Evolutionary conservation across 148 eudicot genomes (phyloP).

Genomic region (Chenopodium berlandieri): DNA sequence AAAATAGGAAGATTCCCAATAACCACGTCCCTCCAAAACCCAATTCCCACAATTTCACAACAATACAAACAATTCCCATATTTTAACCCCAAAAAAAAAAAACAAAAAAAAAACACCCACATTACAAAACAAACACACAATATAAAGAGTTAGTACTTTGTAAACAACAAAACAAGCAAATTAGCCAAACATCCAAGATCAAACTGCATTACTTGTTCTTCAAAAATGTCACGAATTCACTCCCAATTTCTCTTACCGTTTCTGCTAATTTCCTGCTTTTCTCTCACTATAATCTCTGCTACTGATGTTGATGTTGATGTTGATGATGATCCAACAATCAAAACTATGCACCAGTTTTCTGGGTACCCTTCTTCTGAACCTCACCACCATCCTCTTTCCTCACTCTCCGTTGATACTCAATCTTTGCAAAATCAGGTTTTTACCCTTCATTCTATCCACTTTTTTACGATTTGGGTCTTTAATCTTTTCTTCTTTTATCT

Average conservation of each 20-base stretch:
- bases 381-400: slow-evolving; percentile 35
- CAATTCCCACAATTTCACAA: slow-evolving; percentile 9
- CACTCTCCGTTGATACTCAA: slow-evolving; percentile 49
- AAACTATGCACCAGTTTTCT: slow-evolving; percentile 74
- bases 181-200: too few species aligned
- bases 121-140: neutral
- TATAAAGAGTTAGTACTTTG: too few species aligned
- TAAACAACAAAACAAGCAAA: too few species aligned
- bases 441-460: neutral
- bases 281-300: neutral
- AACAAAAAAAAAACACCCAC: neutral
- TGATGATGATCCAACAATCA: slow-evolving; percentile 48
- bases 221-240: slow-evolving; percentile 24
- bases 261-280: slow-evolving; percentile 11
- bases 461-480: neutral
- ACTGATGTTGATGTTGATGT: slow-evolving; percentile 15
- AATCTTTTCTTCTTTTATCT: neutral
- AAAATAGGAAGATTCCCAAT: slow-evolving; percentile 4
- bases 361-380: slow-evolving; percentile 62
- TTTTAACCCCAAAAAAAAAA: neutral
- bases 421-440: slow-evolving; percentile 57
- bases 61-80: neutral
- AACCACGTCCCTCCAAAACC: slow-evolving; percentile 13
- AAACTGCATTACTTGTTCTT: too few species aligned
- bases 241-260: neutral